Evolutionary conservation across 108 stramenopile genomes (phyloP).

Genomic region (Fragilaria radians): DNA sequence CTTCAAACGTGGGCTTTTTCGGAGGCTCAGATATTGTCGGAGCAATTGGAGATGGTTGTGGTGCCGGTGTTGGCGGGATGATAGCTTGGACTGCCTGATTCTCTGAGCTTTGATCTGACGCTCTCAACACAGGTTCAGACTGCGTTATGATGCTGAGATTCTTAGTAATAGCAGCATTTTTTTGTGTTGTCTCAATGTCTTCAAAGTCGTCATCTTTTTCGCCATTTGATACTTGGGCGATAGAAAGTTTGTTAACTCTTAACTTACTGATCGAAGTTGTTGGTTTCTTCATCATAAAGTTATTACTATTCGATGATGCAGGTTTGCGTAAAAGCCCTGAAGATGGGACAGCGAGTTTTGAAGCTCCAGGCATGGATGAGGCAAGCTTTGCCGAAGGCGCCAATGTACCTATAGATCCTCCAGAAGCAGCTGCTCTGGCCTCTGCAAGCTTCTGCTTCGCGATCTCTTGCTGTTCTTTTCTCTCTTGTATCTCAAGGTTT

Average conservation of each 20-base stretch:
- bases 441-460: constrained; percentile 37
- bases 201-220: constrained; percentile 38
- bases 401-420: constrained; percentile 9
- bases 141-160: constrained; percentile 28
- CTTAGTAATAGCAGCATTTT: constrained; percentile 38
- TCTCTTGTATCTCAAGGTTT: constrained; percentile 49
- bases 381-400: constrained; percentile 64
- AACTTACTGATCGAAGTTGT: constrained; percentile 35
- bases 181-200: constrained; percentile 46
- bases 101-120: not conserved
- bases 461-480: constrained; percentile 40
- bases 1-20: constrained; percentile 40
- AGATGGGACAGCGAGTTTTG: constrained; percentile 46
- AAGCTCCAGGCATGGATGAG: constrained; percentile 49
- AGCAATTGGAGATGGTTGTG: constrained; percentile 6
- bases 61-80: constrained; percentile 13
- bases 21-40: constrained; percentile 11
- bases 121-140: constrained; percentile 16
- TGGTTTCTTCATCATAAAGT: constrained; percentile 63
- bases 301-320: constrained; percentile 25
- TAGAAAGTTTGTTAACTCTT: constrained; percentile 62
- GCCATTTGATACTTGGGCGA: not conserved
- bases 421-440: constrained; percentile 18
- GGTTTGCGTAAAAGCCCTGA: constrained; percentile 64
- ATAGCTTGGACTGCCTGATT: constrained; percentile 5